These are phyloP conservation scores for Chaetoceros tenuissimus DNA, from an alignment of 108 stramenopile species.

Conservation along the genomic window DNA sequence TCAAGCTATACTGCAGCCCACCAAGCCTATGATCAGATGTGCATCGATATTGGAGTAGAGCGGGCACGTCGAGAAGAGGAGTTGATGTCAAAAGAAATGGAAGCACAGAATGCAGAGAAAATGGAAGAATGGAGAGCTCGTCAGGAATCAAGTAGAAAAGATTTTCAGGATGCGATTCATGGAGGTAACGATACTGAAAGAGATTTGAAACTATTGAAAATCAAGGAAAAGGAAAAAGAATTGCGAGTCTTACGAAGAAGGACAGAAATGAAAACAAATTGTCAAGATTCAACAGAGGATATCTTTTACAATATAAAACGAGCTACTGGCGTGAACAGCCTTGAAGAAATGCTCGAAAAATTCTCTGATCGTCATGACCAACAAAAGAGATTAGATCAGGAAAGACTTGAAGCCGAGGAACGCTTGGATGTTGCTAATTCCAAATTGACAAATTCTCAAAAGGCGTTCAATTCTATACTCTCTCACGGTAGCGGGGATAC, in stretches of 20 bases:
- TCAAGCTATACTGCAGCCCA: neutral
- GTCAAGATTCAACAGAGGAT: neutral
- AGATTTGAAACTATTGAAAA: neutral
- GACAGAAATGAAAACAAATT: neutral
- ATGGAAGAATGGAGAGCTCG: neutral
- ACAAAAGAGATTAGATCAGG: neutral
- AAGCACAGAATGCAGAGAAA: neutral
- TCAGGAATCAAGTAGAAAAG: neutral
- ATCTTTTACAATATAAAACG: neutral
- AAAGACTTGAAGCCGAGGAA: neutral
- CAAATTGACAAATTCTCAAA: neutral
- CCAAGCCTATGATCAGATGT: neutral
- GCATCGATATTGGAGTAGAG: neutral
- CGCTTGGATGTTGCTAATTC: neutral
- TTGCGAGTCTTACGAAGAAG: neutral
- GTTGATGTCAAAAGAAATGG: neutral
- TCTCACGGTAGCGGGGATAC: neutral
- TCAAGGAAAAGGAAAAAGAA: neutral
- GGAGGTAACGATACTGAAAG: neutral
- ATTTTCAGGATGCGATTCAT: neutral
- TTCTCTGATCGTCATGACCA: neutral
- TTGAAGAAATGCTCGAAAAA: neutral
- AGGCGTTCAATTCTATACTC: neutral
- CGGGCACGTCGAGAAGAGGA: neutral
- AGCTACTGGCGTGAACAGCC: neutral